These are phyloP conservation scores for Aegle marmelos DNA, from an alignment of 345 rosid genomes.

Conservation along the genomic window DNA sequence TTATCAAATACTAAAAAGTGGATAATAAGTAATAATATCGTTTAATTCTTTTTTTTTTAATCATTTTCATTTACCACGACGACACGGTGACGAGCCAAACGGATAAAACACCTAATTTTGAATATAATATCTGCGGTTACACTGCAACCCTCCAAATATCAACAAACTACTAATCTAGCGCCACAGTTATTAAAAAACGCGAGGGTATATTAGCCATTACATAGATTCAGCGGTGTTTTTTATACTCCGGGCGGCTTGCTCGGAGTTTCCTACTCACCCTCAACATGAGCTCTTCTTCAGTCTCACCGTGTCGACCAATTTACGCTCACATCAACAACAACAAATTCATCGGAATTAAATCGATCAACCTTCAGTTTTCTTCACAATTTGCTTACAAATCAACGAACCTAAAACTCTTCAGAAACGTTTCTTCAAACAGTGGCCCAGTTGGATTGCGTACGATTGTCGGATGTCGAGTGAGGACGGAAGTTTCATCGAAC, in stretches of 20 bases:
- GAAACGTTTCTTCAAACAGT: slow-evolving; percentile 13
- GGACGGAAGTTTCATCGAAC: slow-evolving; percentile 39
- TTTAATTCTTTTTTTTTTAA: background rate
- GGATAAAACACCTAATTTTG: background rate
- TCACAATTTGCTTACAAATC: slow-evolving; percentile 11
- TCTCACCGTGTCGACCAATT: slow-evolving; percentile 5
- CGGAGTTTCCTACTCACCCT: background rate
- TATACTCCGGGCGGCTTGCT: background rate
- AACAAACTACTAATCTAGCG: background rate
- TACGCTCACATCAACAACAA: background rate
- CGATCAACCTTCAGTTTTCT: background rate
- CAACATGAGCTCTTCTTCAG: slow-evolving; percentile 23
- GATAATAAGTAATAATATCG: no score
- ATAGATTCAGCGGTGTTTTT: background rate
- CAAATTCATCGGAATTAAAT: background rate
- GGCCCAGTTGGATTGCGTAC: slow-evolving; percentile 7
- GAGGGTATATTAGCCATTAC: background rate
- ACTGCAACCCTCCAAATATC: background rate
- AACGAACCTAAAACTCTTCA: background rate
- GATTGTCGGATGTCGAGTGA: slow-evolving; percentile 28
- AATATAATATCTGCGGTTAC: background rate
- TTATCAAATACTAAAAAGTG: no score
- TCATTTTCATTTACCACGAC: background rate
- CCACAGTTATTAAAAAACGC: background rate
- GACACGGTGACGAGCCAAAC: background rate